Evolutionary conservation across 805 yeast species (phyloP), one percentile per base, ranked within the genome.

Genomic region (Schizosaccharomyces cryophilus): DNA sequence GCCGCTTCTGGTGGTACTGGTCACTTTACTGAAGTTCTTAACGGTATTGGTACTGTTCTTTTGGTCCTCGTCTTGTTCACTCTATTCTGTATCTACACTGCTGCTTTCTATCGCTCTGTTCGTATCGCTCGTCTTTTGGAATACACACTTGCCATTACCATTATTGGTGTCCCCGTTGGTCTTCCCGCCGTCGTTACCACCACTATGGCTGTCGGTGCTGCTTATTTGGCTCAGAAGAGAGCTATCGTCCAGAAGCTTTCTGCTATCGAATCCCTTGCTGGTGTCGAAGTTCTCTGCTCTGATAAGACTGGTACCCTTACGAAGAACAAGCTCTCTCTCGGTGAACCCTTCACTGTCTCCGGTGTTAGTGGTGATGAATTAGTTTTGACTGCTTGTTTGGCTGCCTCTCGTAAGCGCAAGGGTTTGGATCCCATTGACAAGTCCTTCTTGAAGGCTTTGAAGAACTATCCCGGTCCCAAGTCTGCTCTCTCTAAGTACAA

Each of bases 201-300:
- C 70, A 88, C 96, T 74, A 87, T 88, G 96, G 96, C 96, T 75
- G 96, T 89, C 76, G 96, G 96, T 83, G 96, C 96, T 74, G 95
- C 96, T 73, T 87, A 88, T 84, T 79, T 88, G 72, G 96, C 96
- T 70, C 86, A 87, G 82, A 88, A 87, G 77, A 87, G 87, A 77
- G 96, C 96, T 69, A 88, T 88, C 80, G 96, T 88, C 70, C 96
- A 88, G 77, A 88, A 88, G 74, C 80, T 88, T 71, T 85, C 95
- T 74, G 96, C 96, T 67, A 88, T 88, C 77, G 96, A 88, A 78
- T 88, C 95, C 65, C 79, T 88, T 69, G 96, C 95, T 67, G 95
- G 95, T 83, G 96, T 88, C 72, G 95, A 89, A 78, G 87, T 88
- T 76, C 80, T 88, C 74, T 88, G 96, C 83, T 88, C 96, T 70